Evolutionary conservation across 192 early-diverging fungal species (phyloP).

Genomic region (Obelidium mucronatum): DNA sequence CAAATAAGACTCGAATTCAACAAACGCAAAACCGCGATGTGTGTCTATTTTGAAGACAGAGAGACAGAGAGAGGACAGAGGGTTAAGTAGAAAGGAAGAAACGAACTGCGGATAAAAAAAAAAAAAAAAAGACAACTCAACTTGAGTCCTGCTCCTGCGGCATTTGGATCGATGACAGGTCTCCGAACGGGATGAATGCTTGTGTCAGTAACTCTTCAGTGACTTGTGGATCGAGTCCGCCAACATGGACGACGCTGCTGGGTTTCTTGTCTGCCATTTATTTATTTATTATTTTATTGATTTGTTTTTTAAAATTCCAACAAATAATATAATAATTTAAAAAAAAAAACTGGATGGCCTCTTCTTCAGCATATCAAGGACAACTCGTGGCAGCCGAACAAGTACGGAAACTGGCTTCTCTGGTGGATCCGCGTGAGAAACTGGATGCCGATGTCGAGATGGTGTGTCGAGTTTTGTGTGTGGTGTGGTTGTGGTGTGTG

Average conservation of each 20-base stretch:
- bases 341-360: not conserved
- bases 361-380: not conserved
- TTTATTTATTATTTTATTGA: not conserved
- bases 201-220: constrained; percentile 80
- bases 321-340: not conserved
- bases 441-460: constrained; percentile 28
- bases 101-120: not conserved
- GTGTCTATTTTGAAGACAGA: constrained; percentile 38
- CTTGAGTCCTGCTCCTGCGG: constrained; percentile 82
- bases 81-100: no score
- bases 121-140: constrained; percentile 41
- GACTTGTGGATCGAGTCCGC: constrained; percentile 84
- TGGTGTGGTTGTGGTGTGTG: not conserved
- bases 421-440: constrained; percentile 27
- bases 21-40: constrained; percentile 95
- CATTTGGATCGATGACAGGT: constrained; percentile 87
- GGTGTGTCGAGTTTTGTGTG: not conserved
- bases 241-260: constrained; percentile 39
- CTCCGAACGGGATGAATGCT: constrained; percentile 97
- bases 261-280: not conserved
- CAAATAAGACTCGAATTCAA: constrained; percentile 86
- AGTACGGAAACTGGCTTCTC: constrained; percentile 13
- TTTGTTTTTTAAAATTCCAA: not conserved
- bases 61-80: not conserved
- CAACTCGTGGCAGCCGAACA: constrained; percentile 8